Base-by-base conservation (phyloP, 306 rosid species). In the Casuarina glauca region DNA sequence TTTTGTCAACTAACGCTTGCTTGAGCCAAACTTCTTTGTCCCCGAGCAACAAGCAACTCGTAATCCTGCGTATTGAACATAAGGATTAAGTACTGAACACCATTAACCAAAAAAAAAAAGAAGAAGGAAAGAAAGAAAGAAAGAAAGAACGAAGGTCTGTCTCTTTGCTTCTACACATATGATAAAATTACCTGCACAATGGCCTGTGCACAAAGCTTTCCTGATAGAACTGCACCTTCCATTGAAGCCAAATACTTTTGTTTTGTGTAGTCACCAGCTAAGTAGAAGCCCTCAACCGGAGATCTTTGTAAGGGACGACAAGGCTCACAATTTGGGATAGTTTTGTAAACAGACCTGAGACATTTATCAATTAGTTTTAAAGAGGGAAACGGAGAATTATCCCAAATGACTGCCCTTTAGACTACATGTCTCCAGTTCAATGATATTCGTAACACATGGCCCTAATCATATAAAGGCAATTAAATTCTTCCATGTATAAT, bases 201-300 rank as follows among this genome's bases (percentile, higher is more conserved):
- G 15, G 97, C 95, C 82, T 92, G 97, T 41, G 98, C 97, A 87
- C 97, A 95, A 77, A 95, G 81, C 94, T 95, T 95, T 73, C 98
- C 98, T 2, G 97, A 95, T 64, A 95, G 91, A 86, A 95, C 96
- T 26, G 97, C 98, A 8, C 98, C 98, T 93, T 95, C 98, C 98
- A 92, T 95, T 64, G 98, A 95, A 67, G 98, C 98, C 87, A 95
- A 81, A 85, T 95, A 94, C 80, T 92, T 95, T 78, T 92, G 98
- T 80, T 92, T 95, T 43, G 98, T 95, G 84, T 90, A 95, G 83
- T 95, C 98, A 62, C 98, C 97, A 72, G 98, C 92, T 78, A 95
- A 89, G 80, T 92, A 95, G 87, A 95, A 92, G 62, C 97, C 97
- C 80, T 91, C 97, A 57, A 95, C 17, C 16, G 98, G 98, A 76